phyloP scores from a whole-genome alignment of 768 basidiomycete genomes.

The Sarcodon aspratus region DNA sequence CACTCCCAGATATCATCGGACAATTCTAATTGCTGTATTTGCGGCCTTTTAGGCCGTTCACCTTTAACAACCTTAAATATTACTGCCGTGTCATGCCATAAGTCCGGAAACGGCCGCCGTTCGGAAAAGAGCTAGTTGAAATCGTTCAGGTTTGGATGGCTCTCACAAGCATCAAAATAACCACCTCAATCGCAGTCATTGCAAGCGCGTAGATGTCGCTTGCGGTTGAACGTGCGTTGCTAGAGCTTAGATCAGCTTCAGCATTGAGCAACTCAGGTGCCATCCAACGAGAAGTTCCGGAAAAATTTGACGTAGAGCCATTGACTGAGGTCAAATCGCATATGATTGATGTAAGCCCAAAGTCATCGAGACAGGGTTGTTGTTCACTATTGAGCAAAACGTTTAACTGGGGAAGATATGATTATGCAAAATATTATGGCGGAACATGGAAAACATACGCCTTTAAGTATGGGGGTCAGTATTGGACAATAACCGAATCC shows the following conservation, averaged over 20 bases:
- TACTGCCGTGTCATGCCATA: background rate
- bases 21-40: background rate
- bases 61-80: background rate
- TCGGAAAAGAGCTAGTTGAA: background rate
- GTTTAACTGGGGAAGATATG: background rate
- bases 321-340: background rate
- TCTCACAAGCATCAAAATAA: no score
- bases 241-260: background rate
- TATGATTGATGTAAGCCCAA: constrained; percentile 8
- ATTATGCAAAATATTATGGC: no score
- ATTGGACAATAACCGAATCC: no score
- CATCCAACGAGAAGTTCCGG: constrained; percentile 8
- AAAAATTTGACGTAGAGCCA: background rate
- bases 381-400: constrained; percentile 6
- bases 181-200: background rate
- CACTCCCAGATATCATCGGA: background rate
- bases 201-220: background rate
- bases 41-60: background rate
- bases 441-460: no score
- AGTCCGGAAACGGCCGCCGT: background rate
- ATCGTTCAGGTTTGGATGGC: no score
- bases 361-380: constrained; percentile 7
- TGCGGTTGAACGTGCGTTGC: constrained; percentile 1
- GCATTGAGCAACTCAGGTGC: constrained; percentile 5
- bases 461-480: no score